phyloP scores from a whole-genome alignment of 768 basidiomycete genomes.

The Leccinum imitatum region DNA sequence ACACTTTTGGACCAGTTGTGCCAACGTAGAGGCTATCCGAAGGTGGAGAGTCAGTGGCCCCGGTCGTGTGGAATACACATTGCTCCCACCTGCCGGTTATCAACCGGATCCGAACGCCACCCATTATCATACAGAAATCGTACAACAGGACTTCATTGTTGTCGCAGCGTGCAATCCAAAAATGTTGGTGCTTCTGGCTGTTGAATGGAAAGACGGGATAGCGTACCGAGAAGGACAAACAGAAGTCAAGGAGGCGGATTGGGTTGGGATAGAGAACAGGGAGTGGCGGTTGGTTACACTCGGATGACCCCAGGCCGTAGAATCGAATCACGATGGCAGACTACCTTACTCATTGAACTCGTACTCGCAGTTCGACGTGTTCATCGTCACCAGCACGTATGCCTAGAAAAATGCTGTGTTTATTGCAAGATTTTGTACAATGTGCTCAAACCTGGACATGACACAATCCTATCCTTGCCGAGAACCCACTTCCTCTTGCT shows the following conservation, averaged over 20 bases:
- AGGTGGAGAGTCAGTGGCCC: background rate
- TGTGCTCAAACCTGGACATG: constrained; percentile 7
- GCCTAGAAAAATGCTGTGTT: too few species aligned
- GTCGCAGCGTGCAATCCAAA: constrained; percentile 2
- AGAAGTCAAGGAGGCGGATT: background rate
- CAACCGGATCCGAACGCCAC: background rate
- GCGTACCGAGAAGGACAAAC: constrained; percentile 15
- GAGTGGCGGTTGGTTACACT: constrained; percentile 10
- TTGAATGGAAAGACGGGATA: constrained; percentile 17
- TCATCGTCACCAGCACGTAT: too few species aligned
- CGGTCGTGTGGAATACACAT: background rate
- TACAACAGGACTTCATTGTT: constrained; percentile 15
- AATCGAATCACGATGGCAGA: background rate
- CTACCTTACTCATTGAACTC: too few species aligned
- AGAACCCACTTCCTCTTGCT: constrained; percentile 1
- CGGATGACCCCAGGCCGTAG: background rate
- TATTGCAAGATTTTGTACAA: constrained; percentile 3
- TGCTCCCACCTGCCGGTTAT: background rate
- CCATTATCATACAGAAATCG: constrained; percentile 3
- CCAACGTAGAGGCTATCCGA: background rate
- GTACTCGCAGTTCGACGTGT: background rate
- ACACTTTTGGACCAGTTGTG: constrained; percentile 18
- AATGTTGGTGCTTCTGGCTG: constrained; percentile 7
- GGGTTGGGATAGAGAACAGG: constrained; percentile 10
- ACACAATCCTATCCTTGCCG: constrained; percentile 7